phyloP scores from a whole-genome alignment of 805 yeast species.

The Candida qinlingensis region DNA sequence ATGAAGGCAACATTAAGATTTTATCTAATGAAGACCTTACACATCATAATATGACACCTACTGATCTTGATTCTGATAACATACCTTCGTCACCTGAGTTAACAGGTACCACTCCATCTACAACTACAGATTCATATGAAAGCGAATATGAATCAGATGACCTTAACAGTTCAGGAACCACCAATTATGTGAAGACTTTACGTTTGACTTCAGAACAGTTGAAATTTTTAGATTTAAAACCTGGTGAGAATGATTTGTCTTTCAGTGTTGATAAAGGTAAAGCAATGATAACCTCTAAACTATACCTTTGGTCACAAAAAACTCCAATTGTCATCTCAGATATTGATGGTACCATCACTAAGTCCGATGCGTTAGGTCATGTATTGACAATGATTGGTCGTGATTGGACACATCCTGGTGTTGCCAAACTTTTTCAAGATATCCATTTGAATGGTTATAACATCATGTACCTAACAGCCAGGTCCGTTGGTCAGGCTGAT shows the following conservation, averaged over 20 bases:
- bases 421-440: slow-evolving; percentile 86
- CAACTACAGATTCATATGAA: slow-evolving; percentile 4
- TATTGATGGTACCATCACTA: slow-evolving; percentile 96
- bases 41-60: background rate
- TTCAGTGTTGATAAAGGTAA: slow-evolving; percentile 82
- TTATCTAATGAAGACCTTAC: slow-evolving; percentile 28
- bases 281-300: slow-evolving; percentile 65
- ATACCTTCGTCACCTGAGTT: background rate
- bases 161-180: slow-evolving; percentile 10
- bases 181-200: slow-evolving; percentile 73
- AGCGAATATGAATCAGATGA: slow-evolving; percentile 5
- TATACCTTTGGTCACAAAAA: slow-evolving; percentile 77
- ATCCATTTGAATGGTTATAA: slow-evolving; percentile 85
- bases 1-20: slow-evolving; percentile 64
- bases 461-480: slow-evolving; percentile 86
- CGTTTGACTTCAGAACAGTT: slow-evolving; percentile 90
- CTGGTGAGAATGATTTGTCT: slow-evolving; percentile 73
- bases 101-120: background rate
- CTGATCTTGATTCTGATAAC: background rate
- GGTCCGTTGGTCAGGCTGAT: slow-evolving; percentile 95
- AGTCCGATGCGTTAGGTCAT: slow-evolving; percentile 96
- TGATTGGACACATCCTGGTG: slow-evolving; percentile 98
- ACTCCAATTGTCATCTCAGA: slow-evolving; percentile 94
- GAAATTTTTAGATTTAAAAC: slow-evolving; percentile 60
- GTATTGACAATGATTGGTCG: slow-evolving; percentile 88